Conservation (phyloP, 2,329 filamentous ascomycete species). For the Cladosporium sp. region DNA sequence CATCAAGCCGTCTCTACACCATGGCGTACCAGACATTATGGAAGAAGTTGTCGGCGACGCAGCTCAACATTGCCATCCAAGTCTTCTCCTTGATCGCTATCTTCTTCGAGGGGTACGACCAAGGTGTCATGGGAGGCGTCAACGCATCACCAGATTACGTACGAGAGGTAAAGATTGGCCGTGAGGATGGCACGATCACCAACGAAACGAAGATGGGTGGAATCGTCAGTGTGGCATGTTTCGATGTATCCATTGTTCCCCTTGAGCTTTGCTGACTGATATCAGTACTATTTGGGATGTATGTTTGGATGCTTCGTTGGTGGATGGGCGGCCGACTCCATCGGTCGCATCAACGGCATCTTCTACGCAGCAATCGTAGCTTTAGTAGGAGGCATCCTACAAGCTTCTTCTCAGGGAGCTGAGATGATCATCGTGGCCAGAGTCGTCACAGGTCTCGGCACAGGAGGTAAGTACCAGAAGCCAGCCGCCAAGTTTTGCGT, state of each 20-base stretch:
- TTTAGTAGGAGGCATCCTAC: conserved; percentile 53
- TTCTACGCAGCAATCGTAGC: conserved; percentile 52
- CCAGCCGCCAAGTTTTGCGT: conserved; percentile 26
- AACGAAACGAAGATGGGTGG: conserved; percentile 54
- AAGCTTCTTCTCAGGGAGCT: conserved; percentile 48
- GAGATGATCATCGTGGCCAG: conserved; percentile 54
- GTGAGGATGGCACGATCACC: conserved; percentile 49
- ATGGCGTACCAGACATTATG: conserved; percentile 31
- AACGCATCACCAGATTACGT: conserved; percentile 49
- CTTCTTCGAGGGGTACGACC: conserved; percentile 55
- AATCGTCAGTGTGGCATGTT: conserved; percentile 48
- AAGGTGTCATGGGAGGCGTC: conserved; percentile 58
- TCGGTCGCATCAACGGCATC: conserved; percentile 57
- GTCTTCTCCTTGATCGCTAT: conserved; percentile 39
- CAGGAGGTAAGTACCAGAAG: conserved; percentile 41
- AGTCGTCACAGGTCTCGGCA: conserved; percentile 56
- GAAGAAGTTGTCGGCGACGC: conserved; percentile 46
- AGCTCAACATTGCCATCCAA: conserved; percentile 46
- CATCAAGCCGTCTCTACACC: neutral
- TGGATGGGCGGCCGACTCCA: conserved; percentile 54
- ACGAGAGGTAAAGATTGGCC: conserved; percentile 49
- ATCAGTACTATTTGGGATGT: conserved; percentile 53
- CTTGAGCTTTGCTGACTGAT: neutral
- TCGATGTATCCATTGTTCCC: neutral
- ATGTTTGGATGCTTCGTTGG: conserved; percentile 55